Conservation (phyloP, 2,329 filamentous ascomycete genomes). For the Helicocarpus griseus region DNA sequence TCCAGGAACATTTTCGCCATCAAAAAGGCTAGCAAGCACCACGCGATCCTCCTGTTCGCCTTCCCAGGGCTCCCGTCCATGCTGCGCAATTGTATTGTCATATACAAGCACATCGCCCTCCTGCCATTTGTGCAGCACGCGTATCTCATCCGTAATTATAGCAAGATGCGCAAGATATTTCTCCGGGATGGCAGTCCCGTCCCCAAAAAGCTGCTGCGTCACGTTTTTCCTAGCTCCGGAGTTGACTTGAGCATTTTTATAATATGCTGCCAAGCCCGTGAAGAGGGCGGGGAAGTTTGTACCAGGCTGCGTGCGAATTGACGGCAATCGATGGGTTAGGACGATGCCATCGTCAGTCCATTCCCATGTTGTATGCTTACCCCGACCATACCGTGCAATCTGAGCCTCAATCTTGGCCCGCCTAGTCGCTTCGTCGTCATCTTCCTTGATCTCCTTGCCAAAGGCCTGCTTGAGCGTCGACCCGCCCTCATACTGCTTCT, state of each 20-base stretch:
- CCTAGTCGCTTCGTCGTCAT: slow-evolving; percentile 33
- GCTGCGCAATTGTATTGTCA: slow-evolving; percentile 40
- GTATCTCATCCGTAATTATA: slow-evolving; percentile 40
- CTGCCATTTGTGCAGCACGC: slow-evolving; percentile 41
- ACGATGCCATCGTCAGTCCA: slow-evolving; percentile 38
- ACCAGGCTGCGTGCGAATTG: slow-evolving; percentile 37
- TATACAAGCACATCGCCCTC: slow-evolving; percentile 40
- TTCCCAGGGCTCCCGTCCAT: slow-evolving; percentile 41
- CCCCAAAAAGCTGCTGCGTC: slow-evolving; percentile 6
- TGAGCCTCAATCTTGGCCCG: slow-evolving; percentile 40
- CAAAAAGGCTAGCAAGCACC: slow-evolving; percentile 40
- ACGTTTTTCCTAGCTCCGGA: slow-evolving; percentile 21
- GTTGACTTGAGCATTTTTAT: slow-evolving; percentile 24
- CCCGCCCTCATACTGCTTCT: slow-evolving; percentile 37
- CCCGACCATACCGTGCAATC: slow-evolving; percentile 27
- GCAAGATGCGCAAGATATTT: slow-evolving; percentile 1
- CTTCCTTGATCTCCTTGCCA: slow-evolving; percentile 38
- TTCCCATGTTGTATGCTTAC: slow-evolving; percentile 39
- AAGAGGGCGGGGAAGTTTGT: slow-evolving; percentile 40
- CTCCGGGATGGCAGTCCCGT: not conserved
- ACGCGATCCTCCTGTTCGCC: slow-evolving; percentile 26
- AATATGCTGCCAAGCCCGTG: slow-evolving; percentile 28
- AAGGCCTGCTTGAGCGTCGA: slow-evolving; percentile 40
- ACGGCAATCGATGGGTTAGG: slow-evolving; percentile 38
- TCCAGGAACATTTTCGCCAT: slow-evolving; percentile 37